Conservation (phyloP, 1,284 basidiomycete genomes). For the Agroathelia rolfsii region DNA sequence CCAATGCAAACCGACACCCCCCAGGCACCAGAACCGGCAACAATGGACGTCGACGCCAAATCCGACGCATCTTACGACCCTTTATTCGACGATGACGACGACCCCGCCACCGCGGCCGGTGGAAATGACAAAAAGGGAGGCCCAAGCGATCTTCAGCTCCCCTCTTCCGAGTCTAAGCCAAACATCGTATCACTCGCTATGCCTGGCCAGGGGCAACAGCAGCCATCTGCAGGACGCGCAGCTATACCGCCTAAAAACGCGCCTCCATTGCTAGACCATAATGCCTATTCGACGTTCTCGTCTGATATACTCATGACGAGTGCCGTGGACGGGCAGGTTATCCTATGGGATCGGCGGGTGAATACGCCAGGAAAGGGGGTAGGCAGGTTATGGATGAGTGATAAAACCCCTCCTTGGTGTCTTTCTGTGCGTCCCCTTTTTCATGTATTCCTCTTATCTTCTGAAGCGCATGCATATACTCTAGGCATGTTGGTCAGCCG, state of each 20-base stretch:
- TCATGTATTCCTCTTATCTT: too few species aligned
- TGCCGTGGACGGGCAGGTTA: conserved; percentile 86
- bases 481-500: conserved; percentile 92
- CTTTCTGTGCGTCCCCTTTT: conserved; percentile 80
- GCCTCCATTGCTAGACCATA: conserved; percentile 57
- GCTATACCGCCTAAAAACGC: conserved; percentile 58
- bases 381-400: conserved; percentile 77
- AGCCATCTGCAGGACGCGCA: conserved; percentile 19
- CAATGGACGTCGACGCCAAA: conserved; percentile 46
- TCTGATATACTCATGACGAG: conserved; percentile 83
- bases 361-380: conserved; percentile 58
- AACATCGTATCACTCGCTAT: conserved; percentile 8
- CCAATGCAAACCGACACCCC: background rate
- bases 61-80: conserved; percentile 75
- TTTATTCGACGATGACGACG: conserved; percentile 66
- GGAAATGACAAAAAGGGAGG: too few species aligned
- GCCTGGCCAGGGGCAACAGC: conserved; percentile 18
- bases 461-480: conserved; percentile 5
- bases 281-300: conserved; percentile 59
- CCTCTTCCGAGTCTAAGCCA: too few species aligned
- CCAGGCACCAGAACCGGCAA: background rate
- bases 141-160: too few species aligned
- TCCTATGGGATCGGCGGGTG: conserved; percentile 83
- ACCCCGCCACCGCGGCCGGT: conserved; percentile 16
- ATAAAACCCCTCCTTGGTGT: conserved; percentile 94